These are phyloP conservation scores for Leptographium procerum DNA, from an alignment of 2,329 filamentous ascomycete species.

Conservation along the genomic window DNA sequence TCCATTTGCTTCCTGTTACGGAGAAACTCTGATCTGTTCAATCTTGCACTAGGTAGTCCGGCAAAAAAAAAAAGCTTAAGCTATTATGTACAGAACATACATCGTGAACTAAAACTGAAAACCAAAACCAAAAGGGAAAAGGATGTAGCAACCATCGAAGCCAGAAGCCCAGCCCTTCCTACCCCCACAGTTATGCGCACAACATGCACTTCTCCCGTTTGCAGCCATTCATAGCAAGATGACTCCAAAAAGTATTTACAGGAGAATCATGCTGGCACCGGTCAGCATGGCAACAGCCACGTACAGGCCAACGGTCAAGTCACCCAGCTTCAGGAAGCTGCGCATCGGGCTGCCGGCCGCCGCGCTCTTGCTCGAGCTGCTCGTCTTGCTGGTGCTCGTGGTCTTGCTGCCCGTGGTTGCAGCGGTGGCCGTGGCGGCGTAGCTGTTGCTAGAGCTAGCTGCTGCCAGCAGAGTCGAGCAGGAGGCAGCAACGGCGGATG, in stretches of 20 bases:
- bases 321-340: slow-evolving; percentile 32
- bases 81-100: slow-evolving; percentile 1
- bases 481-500: slow-evolving; percentile 31
- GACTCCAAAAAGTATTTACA: slow-evolving; percentile 29
- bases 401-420: slow-evolving; percentile 20
- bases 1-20: too few relatives aligned
- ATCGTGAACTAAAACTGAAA: slow-evolving; percentile 1
- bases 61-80: background rate
- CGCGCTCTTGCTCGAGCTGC: slow-evolving; percentile 23
- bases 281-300: slow-evolving; percentile 38
- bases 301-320: slow-evolving; percentile 38
- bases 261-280: slow-evolving; percentile 40
- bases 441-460: slow-evolving; percentile 46
- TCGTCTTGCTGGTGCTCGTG: slow-evolving; percentile 10
- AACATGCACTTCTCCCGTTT: background rate
- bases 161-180: background rate
- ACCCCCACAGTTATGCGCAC: background rate
- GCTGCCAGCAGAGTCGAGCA: slow-evolving; percentile 50
- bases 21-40: too few relatives aligned
- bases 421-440: slow-evolving; percentile 33
- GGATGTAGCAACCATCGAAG: background rate
- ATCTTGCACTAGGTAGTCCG: too few relatives aligned
- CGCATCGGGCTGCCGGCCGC: slow-evolving; percentile 24
- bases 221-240: background rate
- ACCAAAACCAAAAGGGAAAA: background rate